Percentiles rank a stretch among this genome's conserved stretches.
These are phyloP conservation scores for Xanthoconium purpureum DNA, from an alignment of 768 basidiomycete species.

Conservation along the genomic window DNA sequence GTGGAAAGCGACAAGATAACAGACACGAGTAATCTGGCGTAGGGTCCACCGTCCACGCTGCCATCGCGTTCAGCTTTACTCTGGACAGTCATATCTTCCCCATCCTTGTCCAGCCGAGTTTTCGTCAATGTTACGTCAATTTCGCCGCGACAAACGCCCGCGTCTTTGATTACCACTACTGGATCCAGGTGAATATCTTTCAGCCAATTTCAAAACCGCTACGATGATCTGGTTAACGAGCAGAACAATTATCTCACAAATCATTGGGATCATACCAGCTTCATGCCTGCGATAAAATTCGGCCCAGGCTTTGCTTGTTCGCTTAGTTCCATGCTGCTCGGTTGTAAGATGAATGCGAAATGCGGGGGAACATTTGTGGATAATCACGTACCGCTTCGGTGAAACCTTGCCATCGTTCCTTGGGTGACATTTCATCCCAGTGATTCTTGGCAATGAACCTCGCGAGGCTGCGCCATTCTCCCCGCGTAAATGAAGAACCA, in stretches of 20 bases:
- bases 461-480: constrained; percentile 60
- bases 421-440: constrained; percentile 40
- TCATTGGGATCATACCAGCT: constrained; percentile 37
- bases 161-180: constrained; percentile 12
- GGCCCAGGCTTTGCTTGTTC: constrained; percentile 57
- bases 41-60: not conserved
- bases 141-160: constrained; percentile 24
- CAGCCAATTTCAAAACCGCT: constrained; percentile 29
- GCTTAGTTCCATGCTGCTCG: constrained; percentile 44
- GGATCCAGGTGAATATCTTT: constrained; percentile 19
- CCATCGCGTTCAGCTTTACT: constrained; percentile 1
- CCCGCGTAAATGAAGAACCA: constrained; percentile 51
- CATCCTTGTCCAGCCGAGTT: constrained; percentile 16
- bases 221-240: constrained; percentile 4
- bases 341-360: constrained; percentile 2
- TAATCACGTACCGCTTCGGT: constrained; percentile 42
- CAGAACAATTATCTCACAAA: not conserved
- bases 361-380: not conserved
- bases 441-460: constrained; percentile 52
- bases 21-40: not conserved
- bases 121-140: constrained; percentile 5
- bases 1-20: not conserved
- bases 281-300: constrained; percentile 58
- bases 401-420: constrained; percentile 57
- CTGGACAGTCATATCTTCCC: constrained; percentile 20